Base-by-base conservation (phyloP, 139 green algal species). In the Chlorella sp. region DNA sequence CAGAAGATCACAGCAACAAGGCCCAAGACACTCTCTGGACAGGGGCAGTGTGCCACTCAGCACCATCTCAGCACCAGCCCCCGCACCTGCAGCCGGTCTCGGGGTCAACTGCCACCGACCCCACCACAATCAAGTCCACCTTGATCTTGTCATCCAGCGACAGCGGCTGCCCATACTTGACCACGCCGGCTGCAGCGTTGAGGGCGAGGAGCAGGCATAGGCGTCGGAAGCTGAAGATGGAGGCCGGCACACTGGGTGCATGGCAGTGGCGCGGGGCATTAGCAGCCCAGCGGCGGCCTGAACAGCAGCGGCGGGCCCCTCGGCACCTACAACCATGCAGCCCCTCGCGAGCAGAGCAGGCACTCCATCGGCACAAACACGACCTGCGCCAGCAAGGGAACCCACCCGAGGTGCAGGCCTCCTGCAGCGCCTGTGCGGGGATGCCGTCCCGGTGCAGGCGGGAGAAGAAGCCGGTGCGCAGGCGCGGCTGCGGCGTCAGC, bases 381-480 rank as follows among this genome's bases (percentile, higher is more conserved):
- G 41, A 28, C 48, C 26, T 5, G 34, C 1, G 17, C 68, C 68
- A 48, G 34, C 68, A 34, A 28, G 34, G 28, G 34, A 11, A 26
- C 68, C 83, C 93, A 75, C 89, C 86, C 30, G 86, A 82, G 22
- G 89, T 90, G 87, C 84, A 91, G 24, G 89, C 89, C 67, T 92
- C 74, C 60, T 43, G 28, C 73, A 91, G 80, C 36, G 70, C 74
- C 30, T 86, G 41, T 1, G 78, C 38, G 14, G 85, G 90, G 40
- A 93, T 80, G 83, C 48, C 62, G 76, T 72, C 82, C 1, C 62
- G 6, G 54, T 69, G 87, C 54, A 96, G 89, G 28, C 73, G 87
- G 32, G 91, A 94, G 83, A 96, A 96, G 88, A 96, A 96, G 72
- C 94, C 93, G 2, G 93, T 97, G 67, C 93, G 85, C 46, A 97